Percentiles rank a stretch among this genome's conserved stretches.
These are phyloP conservation scores for Rhododendron williamsianum DNA, from an alignment of 148 eudicot species.

Conservation along the genomic window DNA sequence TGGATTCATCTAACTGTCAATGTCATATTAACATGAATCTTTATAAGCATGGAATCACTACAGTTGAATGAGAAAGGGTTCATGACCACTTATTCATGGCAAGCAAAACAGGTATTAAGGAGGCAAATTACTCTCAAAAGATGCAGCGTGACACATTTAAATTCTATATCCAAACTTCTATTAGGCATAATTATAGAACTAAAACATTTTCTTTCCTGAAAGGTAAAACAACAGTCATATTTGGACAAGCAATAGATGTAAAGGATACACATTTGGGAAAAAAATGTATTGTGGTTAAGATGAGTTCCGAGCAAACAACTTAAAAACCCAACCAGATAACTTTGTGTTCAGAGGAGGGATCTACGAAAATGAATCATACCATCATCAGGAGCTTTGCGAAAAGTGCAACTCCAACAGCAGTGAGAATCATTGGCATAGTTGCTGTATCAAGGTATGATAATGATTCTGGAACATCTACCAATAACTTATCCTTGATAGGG, in stretches of 20 bases:
- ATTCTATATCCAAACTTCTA: no score
- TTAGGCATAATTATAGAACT: not conserved
- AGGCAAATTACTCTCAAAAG: not conserved
- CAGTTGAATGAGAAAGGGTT: not conserved
- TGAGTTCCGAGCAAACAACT: not conserved
- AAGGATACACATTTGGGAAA: not conserved
- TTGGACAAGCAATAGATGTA: not conserved
- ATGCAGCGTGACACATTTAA: not conserved
- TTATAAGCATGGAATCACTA: not conserved
- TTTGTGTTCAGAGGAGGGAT: not conserved
- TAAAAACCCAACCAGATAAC: not conserved
- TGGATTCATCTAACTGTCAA: constrained; percentile 64
- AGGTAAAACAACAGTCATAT: not conserved
- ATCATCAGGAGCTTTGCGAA: constrained; percentile 80
- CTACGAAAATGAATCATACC: constrained; percentile 34
- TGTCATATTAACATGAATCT: not conserved
- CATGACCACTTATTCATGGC: not conserved
- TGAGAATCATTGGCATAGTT: constrained; percentile 65
- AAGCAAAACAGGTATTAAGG: not conserved
- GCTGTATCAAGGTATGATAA: constrained; percentile 64
- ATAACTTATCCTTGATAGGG: constrained; percentile 46
- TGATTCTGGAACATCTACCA: constrained; percentile 79
- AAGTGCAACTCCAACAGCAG: constrained; percentile 75
- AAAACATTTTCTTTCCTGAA: not conserved
- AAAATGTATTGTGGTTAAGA: not conserved